phyloP scores from a whole-genome alignment of 495 filamentous ascomycete genomes.

The Penicillium salamii region DNA sequence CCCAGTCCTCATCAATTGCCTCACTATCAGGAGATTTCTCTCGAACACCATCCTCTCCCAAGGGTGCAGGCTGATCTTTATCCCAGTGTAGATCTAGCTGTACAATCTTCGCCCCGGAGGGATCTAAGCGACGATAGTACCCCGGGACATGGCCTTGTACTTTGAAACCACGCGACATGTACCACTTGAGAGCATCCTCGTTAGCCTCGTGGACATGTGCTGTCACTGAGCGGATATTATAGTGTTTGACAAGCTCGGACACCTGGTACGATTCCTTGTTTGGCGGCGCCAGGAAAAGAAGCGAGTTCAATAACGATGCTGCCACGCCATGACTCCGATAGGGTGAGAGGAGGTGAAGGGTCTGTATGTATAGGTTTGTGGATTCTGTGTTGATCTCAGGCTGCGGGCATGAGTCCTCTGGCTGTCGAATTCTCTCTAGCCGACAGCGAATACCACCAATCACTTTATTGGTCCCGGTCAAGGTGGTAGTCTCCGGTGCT shows the following conservation, averaged over 20 bases:
- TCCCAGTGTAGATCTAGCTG: constrained; percentile 42
- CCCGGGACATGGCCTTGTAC: constrained; percentile 54
- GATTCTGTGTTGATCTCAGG: constrained; percentile 6
- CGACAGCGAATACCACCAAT: constrained; percentile 85
- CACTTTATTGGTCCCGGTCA: constrained; percentile 52
- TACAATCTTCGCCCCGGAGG: constrained; percentile 76
- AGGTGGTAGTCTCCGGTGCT: constrained; percentile 24
- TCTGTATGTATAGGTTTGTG: constrained; percentile 79
- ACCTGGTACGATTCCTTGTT: constrained; percentile 22
- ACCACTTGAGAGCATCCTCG: constrained; percentile 83
- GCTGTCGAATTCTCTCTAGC: constrained; percentile 48
- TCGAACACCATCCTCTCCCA: not conserved
- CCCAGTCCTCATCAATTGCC: constrained; percentile 42
- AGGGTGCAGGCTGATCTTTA: not conserved
- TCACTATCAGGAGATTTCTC: constrained; percentile 1
- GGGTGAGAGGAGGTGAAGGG: constrained; percentile 75
- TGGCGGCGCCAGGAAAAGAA: constrained; percentile 46
- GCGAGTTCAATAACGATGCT: constrained; percentile 61
- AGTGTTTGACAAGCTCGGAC: constrained; percentile 50
- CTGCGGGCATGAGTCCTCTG: not conserved
- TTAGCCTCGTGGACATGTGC: constrained; percentile 97
- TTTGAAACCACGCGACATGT: constrained; percentile 73
- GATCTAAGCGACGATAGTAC: constrained; percentile 84
- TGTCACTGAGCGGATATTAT: constrained; percentile 56
- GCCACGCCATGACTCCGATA: constrained; percentile 81